Evolutionary conservation across 2,329 filamentous ascomycete species (phyloP).

Genomic region (Dactylonectria macrodidyma): DNA sequence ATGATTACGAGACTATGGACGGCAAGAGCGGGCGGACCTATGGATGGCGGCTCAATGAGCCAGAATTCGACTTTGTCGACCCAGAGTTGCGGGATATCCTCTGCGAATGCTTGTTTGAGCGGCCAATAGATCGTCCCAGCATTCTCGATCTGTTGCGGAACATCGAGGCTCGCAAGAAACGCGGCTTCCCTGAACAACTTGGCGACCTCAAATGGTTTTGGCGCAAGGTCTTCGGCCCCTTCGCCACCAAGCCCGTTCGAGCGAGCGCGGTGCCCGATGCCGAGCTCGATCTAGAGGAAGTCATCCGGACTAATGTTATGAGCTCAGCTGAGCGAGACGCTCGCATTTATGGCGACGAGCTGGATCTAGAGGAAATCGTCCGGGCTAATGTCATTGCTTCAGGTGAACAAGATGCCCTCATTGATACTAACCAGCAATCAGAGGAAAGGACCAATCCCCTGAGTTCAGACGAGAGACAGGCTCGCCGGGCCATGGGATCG

Average conservation of each 20-base stretch:
- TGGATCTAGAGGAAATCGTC: too few relatives aligned
- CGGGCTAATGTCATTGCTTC: too few relatives aligned
- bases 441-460: too few relatives aligned
- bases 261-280: too few relatives aligned
- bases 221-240: slow-evolving; percentile 30
- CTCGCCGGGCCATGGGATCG: too few relatives aligned
- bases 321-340: background rate
- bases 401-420: too few relatives aligned
- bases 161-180: slow-evolving; percentile 39
- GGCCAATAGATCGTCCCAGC: slow-evolving; percentile 46
- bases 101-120: slow-evolving; percentile 45
- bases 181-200: slow-evolving; percentile 35
- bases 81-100: slow-evolving; percentile 41
- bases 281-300: background rate
- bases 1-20: slow-evolving; percentile 13
- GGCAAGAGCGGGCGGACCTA: slow-evolving; percentile 34
- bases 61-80: slow-evolving; percentile 36
- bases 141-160: slow-evolving; percentile 39
- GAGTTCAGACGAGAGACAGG: too few relatives aligned
- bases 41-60: slow-evolving; percentile 39
- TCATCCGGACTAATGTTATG: background rate
- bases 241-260: background rate
- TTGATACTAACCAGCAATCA: too few relatives aligned
- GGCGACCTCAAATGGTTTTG: slow-evolving; percentile 40
- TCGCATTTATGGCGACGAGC: background rate